Evolutionary conservation across 441 rosid species (phyloP), one percentile per base, ranked within the genome.

Genomic region (Gossypium gossypioides): DNA sequence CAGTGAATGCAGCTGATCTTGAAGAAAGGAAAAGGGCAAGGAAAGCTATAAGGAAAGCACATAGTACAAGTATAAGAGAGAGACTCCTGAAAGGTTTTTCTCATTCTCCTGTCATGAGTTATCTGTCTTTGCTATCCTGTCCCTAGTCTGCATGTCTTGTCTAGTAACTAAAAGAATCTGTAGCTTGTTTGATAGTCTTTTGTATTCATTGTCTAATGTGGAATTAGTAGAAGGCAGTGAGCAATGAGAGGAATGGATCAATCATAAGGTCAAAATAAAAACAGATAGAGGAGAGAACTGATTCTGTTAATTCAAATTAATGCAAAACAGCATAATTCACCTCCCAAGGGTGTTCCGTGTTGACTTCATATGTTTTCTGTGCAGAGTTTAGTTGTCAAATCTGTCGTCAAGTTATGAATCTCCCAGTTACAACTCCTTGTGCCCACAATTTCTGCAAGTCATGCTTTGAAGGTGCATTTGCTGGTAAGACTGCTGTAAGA

Each of bases 381-480:
- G 85, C 85, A 87, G 93, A 83, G 55, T 87, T 87, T 16, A 59
- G 83, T 32, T 89, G 93, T 80, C 77, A 50, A 15, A 74, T 82
- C 54, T 87, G 91, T 58, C 71, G 59, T 74, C 78, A 84, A 74
- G 88, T 83, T 69, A 79, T 87, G 91, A 78, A 50, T 16, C 68
- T 59, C 7, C 89, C 93, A 8, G 76, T 87, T 44, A 89, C 91
- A 0, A 85, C 91, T 22, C 88, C 91, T 16, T 89, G 93, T 71
- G 87, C 86, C 0, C 91, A 89, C 69, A 89, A 83, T 60, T 87
- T 89, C 73, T 87, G 91, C 78, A 87, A 89, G 81, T 67, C 78
- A 19, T 87, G 90, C 37, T 74, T 84, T 69, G 91, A 85, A 75
- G 81, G 69, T 40, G 79, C 82, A 22, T 89, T 89, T 69, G 69